phyloP scores from a whole-genome alignment of 768 basidiomycete genomes.

The Podaxis sp. region DNA sequence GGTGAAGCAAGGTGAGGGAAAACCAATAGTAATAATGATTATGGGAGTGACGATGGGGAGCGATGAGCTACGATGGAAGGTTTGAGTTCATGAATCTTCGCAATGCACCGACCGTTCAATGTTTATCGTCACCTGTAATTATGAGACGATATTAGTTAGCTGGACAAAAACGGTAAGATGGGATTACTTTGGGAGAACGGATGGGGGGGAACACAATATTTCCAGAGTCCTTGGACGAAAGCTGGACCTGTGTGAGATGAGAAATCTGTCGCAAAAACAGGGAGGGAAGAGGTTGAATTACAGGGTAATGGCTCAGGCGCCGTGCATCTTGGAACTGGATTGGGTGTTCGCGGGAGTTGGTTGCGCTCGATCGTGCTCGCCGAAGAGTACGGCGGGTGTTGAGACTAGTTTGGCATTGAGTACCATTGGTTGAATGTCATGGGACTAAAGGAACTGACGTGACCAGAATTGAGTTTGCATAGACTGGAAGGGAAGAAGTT shows the following conservation, averaged over 20 bases:
- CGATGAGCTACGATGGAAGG: background rate
- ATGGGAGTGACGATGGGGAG: background rate
- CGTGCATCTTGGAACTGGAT: conserved; percentile 17
- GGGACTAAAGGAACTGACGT: conserved; percentile 16
- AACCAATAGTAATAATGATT: background rate
- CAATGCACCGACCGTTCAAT: conserved; percentile 12
- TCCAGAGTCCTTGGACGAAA: background rate
- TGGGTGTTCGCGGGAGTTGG: conserved; percentile 13
- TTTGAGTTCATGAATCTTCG: background rate
- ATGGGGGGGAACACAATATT: conserved; percentile 1
- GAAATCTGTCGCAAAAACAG: background rate
- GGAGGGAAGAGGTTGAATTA: background rate
- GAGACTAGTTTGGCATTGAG: conserved; percentile 9
- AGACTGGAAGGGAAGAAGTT: conserved; percentile 30
- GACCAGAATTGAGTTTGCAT: conserved; percentile 44
- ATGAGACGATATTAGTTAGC: background rate
- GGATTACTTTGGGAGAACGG: conserved; percentile 8
- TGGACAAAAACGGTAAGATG: background rate
- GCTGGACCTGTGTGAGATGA: background rate
- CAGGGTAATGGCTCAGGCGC: conserved; percentile 7
- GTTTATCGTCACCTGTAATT: conserved; percentile 3
- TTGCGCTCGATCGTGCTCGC: conserved; percentile 12
- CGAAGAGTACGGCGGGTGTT: conserved; percentile 21
- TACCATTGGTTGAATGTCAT: background rate
- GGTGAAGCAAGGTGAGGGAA: background rate